Base-by-base conservation (phyloP, 495 filamentous ascomycete species). In the Bryoglossum gracile region DNA sequence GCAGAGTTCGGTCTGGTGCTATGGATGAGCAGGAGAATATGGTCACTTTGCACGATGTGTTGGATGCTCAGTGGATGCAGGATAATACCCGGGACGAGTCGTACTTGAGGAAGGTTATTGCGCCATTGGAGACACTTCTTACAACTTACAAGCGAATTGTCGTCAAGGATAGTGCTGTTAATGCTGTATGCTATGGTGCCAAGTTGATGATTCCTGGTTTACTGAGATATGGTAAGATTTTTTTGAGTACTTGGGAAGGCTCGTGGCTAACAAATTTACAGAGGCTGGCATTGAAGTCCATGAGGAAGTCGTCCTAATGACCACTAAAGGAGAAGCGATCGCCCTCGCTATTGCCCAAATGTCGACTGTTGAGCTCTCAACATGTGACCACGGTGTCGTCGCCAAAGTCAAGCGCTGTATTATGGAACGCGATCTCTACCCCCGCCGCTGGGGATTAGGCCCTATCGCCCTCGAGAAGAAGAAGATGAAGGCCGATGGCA, bases 381-480 rank as follows among this genome's bases (percentile, higher is more conserved):
- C 85, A 37, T 95, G 89, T 66, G 87, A 94, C 63, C 94, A 98
- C 66, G 94, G 94, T 55, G 86, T 94, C 25, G 91, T 97, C 37
- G 92, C 94, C 43, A 95, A 94, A 73, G 83, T 97, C 62, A 97
- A 97, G 81, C 81, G 92, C 46, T 89, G 87, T 66, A 98, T 98
- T 68, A 97, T 98, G 92, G 94, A 98, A 71, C 86, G 92, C 53
- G 91, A 96, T 62, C 74, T 94, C 10, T 98, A 98, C 74, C 91
- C 91, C 48, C 77, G 86, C 63, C 71, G 89, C 73, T 98, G 92
- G 92, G 94, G 94, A 42, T 67, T 95, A 56, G 92, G 92, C 36
- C 90, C 91, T 33, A 79, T 87, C 47, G 90, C 92, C 22, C 59
- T 84, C 34, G 85, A 95, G 71, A 98, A 98, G 82, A 97, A 97